phyloP scores from a whole-genome alignment of 805 yeast genomes.

The Gaillardinia entomophila region DNA sequence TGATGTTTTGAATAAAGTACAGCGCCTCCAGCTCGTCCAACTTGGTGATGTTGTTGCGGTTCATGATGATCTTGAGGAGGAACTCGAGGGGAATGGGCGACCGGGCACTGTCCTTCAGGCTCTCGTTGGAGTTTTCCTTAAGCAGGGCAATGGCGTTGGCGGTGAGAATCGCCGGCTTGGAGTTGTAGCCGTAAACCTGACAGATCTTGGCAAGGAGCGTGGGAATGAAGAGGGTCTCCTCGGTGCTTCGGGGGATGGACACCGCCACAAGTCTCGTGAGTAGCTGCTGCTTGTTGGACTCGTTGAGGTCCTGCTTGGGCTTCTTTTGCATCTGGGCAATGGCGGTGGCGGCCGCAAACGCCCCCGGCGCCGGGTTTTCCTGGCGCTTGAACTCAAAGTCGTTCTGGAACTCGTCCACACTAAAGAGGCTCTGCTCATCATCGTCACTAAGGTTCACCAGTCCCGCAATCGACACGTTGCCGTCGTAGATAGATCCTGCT shows the following conservation, averaged over 20 bases:
- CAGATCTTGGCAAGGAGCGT: constrained; percentile 64
- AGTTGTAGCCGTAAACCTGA: constrained; percentile 64
- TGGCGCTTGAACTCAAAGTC: constrained; percentile 27
- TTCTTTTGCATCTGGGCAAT: constrained; percentile 46
- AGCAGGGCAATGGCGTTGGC: constrained; percentile 67
- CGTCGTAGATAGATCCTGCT: constrained; percentile 52
- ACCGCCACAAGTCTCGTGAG: constrained; percentile 52
- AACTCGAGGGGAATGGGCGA: constrained; percentile 3
- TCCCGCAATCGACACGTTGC: constrained; percentile 24
- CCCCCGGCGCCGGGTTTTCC: constrained; percentile 69
- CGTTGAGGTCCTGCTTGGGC: constrained; percentile 14
- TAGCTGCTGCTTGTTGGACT: constrained; percentile 26
- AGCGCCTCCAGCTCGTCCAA: constrained; percentile 36
- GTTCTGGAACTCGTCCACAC: constrained; percentile 19
- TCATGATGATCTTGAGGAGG: constrained; percentile 20
- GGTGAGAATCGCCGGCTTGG: constrained; percentile 64
- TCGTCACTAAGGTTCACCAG: constrained; percentile 41
- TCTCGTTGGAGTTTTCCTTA: constrained; percentile 38
- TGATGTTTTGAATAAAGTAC: constrained; percentile 32
- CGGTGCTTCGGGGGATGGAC: constrained; percentile 71
- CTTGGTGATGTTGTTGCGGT: constrained; percentile 16
- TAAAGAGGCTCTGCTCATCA: constrained; percentile 23
- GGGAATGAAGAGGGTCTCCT: constrained; percentile 71
- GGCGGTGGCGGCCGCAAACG: constrained; percentile 59
- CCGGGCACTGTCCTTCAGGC: constrained; percentile 2